Evolutionary conservation across 495 filamentous ascomycete species (phyloP).

Genomic region (Tricharina praecox): DNA sequence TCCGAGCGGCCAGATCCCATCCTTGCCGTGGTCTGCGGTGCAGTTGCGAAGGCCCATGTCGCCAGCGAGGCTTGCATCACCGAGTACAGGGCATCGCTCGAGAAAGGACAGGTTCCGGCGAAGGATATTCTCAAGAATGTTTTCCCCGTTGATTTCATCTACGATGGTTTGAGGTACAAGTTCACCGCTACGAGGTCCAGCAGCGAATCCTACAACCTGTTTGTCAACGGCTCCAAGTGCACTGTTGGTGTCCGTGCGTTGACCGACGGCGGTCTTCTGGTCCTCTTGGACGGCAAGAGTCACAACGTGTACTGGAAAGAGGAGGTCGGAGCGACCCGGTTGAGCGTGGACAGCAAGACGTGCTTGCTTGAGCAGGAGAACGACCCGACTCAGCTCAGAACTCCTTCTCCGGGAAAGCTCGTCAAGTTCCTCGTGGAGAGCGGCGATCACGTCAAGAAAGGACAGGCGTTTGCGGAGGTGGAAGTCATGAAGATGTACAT

Average conservation of each 20-base stretch:
- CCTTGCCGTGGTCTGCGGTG: slow-evolving; percentile 81
- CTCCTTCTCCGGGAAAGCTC: slow-evolving; percentile 90
- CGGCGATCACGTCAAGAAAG: slow-evolving; percentile 82
- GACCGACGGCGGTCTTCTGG: slow-evolving; percentile 84
- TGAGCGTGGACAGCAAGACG: slow-evolving; percentile 95
- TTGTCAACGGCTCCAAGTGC: slow-evolving; percentile 98
- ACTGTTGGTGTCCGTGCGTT: slow-evolving; percentile 82
- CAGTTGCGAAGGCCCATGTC: slow-evolving; percentile 85
- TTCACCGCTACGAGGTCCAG: slow-evolving; percentile 93
- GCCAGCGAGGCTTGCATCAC: slow-evolving; percentile 72
- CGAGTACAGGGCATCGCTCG: slow-evolving; percentile 75
- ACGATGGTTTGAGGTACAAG: slow-evolving; percentile 89
- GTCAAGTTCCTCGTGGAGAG: slow-evolving; percentile 98
- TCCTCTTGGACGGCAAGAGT: slow-evolving; percentile 73
- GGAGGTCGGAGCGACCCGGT: slow-evolving; percentile 82
- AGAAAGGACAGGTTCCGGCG: slow-evolving; percentile 90
- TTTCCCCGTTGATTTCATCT: slow-evolving; percentile 97
- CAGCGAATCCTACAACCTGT: slow-evolving; percentile 87
- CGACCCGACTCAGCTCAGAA: slow-evolving; percentile 90
- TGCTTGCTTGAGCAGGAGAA: slow-evolving; percentile 98
- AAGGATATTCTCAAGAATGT: slow-evolving; percentile 96
- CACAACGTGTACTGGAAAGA: slow-evolving; percentile 99
- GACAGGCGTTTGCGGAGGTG: slow-evolving; percentile 89
- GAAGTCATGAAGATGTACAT: slow-evolving; percentile 99
- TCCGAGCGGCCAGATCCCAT: slow-evolving; percentile 88